These are phyloP conservation scores for Phialemoniopsis sp. DNA, from an alignment of 2,329 filamentous ascomycete genomes.

Conservation along the genomic window DNA sequence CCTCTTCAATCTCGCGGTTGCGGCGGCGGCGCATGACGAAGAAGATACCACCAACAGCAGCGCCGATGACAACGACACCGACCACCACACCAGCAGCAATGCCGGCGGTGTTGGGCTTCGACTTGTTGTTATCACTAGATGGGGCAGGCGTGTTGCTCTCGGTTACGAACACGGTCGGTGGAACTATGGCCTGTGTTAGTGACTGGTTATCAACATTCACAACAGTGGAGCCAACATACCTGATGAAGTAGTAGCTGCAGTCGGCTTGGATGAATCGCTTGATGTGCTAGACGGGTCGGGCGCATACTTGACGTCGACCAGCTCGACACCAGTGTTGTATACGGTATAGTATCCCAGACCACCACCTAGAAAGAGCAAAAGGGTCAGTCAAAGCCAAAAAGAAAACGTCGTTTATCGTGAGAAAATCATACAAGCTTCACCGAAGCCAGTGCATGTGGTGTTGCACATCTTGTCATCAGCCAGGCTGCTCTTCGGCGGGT, in stretches of 20 bases:
- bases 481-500: slow-evolving; percentile 55
- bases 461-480: slow-evolving; percentile 59
- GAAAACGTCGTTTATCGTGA: no score
- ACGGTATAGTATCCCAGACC: slow-evolving; percentile 44
- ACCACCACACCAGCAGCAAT: slow-evolving; percentile 88
- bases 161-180: slow-evolving; percentile 15
- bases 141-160: slow-evolving; percentile 21
- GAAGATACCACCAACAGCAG: slow-evolving; percentile 63
- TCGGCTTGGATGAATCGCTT: slow-evolving; percentile 21
- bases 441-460: slow-evolving; percentile 61
- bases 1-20: slow-evolving; percentile 75
- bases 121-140: slow-evolving; percentile 19
- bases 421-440: slow-evolving; percentile 49
- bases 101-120: slow-evolving; percentile 61
- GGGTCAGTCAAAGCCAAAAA: slow-evolving; percentile 6
- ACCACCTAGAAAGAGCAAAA: slow-evolving; percentile 40
- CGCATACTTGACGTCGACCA: slow-evolving; percentile 27
- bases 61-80: slow-evolving; percentile 67
- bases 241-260: slow-evolving; percentile 17
- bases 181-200: slow-evolving; percentile 4
- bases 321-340: slow-evolving; percentile 44
- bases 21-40: slow-evolving; percentile 73
- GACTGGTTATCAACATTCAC: slow-evolving; percentile 5
- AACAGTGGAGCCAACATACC: slow-evolving; percentile 3
- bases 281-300: slow-evolving; percentile 20